These are phyloP conservation scores for Epicoccum sorghinum DNA, from an alignment of 2,329 filamentous ascomycete genomes.

Conservation along the genomic window DNA sequence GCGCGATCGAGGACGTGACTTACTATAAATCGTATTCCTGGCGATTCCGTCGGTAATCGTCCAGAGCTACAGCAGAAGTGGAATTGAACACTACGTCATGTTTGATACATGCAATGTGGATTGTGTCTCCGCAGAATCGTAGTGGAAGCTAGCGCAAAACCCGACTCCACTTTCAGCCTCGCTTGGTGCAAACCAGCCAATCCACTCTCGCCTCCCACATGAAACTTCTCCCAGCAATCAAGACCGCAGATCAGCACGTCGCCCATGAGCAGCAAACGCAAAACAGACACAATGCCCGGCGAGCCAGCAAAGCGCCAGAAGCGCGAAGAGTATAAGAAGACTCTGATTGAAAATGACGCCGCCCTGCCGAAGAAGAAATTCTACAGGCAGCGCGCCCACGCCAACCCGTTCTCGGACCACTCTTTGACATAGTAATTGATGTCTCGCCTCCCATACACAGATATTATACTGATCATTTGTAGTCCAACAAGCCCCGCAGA, in stretches of 20 bases:
- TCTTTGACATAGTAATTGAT: constrained; percentile 75
- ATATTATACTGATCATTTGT: constrained; percentile 22
- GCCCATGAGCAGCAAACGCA: constrained; percentile 19
- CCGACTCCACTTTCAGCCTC: constrained; percentile 35
- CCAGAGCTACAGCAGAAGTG: not conserved
- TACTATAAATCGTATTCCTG: constrained; percentile 12
- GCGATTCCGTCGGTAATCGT: not conserved
- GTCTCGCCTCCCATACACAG: no score
- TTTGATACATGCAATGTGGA: not conserved
- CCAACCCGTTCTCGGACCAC: constrained; percentile 98
- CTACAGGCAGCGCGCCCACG: constrained; percentile 94
- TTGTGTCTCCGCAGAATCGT: constrained; percentile 7
- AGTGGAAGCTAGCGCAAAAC: constrained; percentile 38
- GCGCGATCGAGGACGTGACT: constrained; percentile 31
- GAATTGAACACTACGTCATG: constrained; percentile 1
- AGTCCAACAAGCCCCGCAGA: constrained; percentile 78
- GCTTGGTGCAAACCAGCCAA: constrained; percentile 26
- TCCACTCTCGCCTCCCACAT: constrained; percentile 23
- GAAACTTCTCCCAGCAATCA: constrained; percentile 15
- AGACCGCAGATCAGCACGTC: constrained; percentile 10
- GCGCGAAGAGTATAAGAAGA: constrained; percentile 54
- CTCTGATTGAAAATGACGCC: constrained; percentile 51
- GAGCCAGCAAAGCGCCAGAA: constrained; percentile 51
- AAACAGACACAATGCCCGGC: constrained; percentile 37
- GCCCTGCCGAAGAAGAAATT: constrained; percentile 91